Base-by-base conservation (phyloP, 176 grass and related monocot species). In the Pontederia crassipes region DNA sequence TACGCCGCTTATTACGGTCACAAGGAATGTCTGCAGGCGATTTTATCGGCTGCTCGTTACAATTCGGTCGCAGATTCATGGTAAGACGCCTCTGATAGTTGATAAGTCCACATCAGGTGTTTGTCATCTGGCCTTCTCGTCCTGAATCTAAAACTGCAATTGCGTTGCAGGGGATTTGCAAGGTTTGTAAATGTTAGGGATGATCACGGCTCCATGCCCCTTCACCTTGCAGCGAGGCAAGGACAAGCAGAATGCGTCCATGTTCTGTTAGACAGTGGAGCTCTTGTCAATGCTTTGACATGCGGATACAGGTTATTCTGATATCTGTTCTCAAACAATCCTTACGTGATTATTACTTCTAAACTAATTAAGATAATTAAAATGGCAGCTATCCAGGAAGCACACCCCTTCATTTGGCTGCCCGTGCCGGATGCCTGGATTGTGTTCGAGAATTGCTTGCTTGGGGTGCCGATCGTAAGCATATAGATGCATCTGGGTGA, bases 381-480 rank as follows among this genome's bases (percentile, higher is more conserved):
- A 52, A 72, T 53, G 67, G 45, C 80, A 95, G 91, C 67, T 89
- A 81, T 70, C 81, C 87, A 11, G 87, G 87, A 50, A 91, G 87
- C 74, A 88, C 87, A 27, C 74, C 87, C 66, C 84, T 97, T 57
- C 93, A 97, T 74, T 73, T 97, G 74, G 92, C 93, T 17, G 93
- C 93, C 49, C 83, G 87, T 50, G 93, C 84, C 58, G 93, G 93
- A 40, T 83, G 78, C 76, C 78, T 97, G 27, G 93, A 97, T 74
- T 97, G 93, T 69, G 80, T 97, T 79, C 93, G 87, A 29, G 79
- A 85, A 70, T 83, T 97, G 40, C 93, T 97, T 59, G 80, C 93
- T 54, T 92, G 93, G 93, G 93, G 93, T 57, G 93, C 93, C 46
- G 87, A 97, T 77, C 87, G 93, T 55, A 87, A 85, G 80, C 93